Evolutionary conservation across 106 monocot genomes (phyloP).

Genomic region (Phalaenopsis aphrodite): DNA sequence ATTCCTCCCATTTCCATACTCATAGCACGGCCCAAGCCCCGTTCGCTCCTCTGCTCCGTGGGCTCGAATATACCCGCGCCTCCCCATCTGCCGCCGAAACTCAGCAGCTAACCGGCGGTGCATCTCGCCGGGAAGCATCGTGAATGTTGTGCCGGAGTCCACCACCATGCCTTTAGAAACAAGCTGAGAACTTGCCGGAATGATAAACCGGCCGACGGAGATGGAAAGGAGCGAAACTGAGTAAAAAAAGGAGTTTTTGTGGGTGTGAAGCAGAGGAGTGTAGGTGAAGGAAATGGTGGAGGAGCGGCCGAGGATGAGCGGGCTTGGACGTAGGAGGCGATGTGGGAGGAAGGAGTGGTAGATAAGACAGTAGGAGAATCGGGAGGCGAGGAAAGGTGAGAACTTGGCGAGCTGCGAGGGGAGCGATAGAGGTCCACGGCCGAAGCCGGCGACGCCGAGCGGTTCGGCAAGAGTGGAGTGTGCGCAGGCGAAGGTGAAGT

Average conservation of each 20-base stretch:
- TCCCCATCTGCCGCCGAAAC: slow-evolving; percentile 40
- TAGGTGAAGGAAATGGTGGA: slow-evolving; percentile 29
- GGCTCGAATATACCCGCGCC: slow-evolving; percentile 29
- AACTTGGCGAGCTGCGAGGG: slow-evolving; percentile 63
- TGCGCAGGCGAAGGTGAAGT: slow-evolving; percentile 79
- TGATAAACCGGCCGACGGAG: slow-evolving; percentile 38
- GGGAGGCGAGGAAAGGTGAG: slow-evolving; percentile 45
- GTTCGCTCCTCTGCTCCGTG: slow-evolving; percentile 35
- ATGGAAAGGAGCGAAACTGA: slow-evolving; percentile 57
- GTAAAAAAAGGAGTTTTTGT: slow-evolving; percentile 76
- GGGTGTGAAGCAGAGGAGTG: slow-evolving; percentile 71
- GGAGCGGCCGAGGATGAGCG: slow-evolving; percentile 57
- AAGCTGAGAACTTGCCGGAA: slow-evolving; percentile 22
- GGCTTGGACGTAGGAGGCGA: slow-evolving; percentile 46
- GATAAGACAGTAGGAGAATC: slow-evolving; percentile 81
- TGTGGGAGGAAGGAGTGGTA: slow-evolving; percentile 49
- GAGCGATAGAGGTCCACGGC: slow-evolving; percentile 69
- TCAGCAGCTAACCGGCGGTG: slow-evolving; percentile 21
- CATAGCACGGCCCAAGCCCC: slow-evolving; percentile 61
- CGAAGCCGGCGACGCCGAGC: slow-evolving; percentile 88
- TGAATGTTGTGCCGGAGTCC: slow-evolving; percentile 18
- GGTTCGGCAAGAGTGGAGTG: slow-evolving; percentile 76
- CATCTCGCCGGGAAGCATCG: slow-evolving; percentile 38
- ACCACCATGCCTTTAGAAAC: slow-evolving; percentile 80
- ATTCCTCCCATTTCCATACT: slow-evolving; percentile 5